Evolutionary conservation across 208 protist species (phyloP).

Genomic region (Plasmodiophora brassicae): DNA sequence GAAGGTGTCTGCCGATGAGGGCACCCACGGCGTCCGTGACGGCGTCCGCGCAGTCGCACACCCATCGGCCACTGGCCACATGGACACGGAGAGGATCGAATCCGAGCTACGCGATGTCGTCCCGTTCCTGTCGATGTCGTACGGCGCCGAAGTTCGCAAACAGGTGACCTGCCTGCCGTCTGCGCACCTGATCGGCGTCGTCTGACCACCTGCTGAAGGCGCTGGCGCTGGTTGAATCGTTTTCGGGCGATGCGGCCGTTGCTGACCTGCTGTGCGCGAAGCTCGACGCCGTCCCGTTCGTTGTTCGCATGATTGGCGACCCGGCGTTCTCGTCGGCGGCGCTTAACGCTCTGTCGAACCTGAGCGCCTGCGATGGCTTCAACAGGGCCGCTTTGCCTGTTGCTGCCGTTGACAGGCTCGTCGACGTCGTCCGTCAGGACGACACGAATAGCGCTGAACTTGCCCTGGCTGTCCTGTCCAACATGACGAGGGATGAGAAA

Average conservation of each 20-base stretch:
- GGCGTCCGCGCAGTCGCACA: too few species aligned
- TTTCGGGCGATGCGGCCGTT: background rate
- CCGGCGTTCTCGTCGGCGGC: background rate
- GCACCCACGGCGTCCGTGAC: too few species aligned
- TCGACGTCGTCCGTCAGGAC: background rate
- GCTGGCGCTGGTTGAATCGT: background rate
- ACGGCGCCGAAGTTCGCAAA: background rate
- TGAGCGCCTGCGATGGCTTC: background rate
- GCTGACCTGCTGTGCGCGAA: background rate
- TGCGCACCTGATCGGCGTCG: background rate
- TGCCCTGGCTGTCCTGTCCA: background rate
- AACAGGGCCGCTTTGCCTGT: background rate
- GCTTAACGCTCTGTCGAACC: background rate
- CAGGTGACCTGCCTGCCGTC: background rate
- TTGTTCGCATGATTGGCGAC: conserved; percentile 11
- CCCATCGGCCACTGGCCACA: too few species aligned
- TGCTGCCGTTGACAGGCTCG: background rate
- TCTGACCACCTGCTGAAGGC: background rate
- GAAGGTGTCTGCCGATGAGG: too few species aligned
- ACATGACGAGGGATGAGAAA: background rate
- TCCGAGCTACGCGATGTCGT: background rate
- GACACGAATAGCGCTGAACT: background rate
- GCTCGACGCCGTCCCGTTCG: background rate
- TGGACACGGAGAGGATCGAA: conserved; percentile 7
- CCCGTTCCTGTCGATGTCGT: background rate